Conservation (phyloP, 148 eudicot species). For the Pouteria glomerata region DNA sequence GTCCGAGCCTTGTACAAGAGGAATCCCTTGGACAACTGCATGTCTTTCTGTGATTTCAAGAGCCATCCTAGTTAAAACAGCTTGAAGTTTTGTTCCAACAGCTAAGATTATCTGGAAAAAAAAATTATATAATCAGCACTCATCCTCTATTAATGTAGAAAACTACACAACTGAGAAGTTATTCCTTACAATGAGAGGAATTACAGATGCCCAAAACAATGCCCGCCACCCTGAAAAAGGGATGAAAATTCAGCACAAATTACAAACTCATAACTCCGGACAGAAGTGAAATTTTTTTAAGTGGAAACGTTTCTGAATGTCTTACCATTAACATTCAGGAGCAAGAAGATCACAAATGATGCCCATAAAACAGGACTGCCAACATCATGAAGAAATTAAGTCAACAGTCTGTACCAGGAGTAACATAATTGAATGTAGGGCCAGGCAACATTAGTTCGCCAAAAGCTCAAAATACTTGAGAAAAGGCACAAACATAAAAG, state of each 20-base stretch:
- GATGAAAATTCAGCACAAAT: neutral
- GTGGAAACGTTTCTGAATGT: neutral
- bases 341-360: conserved; percentile 77
- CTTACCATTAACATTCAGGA: conserved; percentile 71
- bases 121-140: conserved; percentile 2
- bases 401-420: neutral
- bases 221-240: conserved; percentile 62
- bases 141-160: neutral
- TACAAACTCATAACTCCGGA: neutral
- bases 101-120: conserved; percentile 62
- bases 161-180: neutral
- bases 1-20: conserved; percentile 88
- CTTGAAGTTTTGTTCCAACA: conserved; percentile 92
- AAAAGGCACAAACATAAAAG: neutral
- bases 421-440: neutral
- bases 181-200: conserved; percentile 67
- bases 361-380: conserved; percentile 84
- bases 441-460: neutral
- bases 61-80: conserved; percentile 77
- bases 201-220: conserved; percentile 65
- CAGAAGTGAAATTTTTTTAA: neutral
- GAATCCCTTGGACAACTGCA: conserved; percentile 89
- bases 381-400: conserved; percentile 1
- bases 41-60: conserved; percentile 78
- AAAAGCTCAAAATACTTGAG: neutral